Conservation (phyloP, 345 rosid species). For the Melastoma malabathricum region DNA sequence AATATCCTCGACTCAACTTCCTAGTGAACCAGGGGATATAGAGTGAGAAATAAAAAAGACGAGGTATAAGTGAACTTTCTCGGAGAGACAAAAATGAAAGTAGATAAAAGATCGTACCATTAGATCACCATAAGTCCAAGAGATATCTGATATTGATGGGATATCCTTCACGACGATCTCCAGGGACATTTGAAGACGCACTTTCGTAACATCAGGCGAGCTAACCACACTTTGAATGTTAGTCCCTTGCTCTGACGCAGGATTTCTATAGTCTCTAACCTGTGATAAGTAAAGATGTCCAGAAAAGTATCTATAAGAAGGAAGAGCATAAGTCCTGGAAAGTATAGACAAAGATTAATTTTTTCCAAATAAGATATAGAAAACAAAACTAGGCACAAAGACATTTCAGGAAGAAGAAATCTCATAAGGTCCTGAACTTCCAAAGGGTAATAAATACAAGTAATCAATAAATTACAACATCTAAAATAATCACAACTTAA, state of each 20-base stretch:
- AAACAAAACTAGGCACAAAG: neutral
- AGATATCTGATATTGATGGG: slow-evolving; percentile 55
- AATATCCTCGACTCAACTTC: slow-evolving; percentile 93
- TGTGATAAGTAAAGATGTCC: slow-evolving; percentile 14
- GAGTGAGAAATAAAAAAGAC: neutral
- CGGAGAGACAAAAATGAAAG: neutral
- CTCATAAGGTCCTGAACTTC: too few relatives aligned
- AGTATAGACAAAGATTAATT: too few relatives aligned
- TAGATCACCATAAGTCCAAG: slow-evolving; percentile 96
- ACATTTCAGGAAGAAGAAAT: too few relatives aligned
- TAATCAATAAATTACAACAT: too few relatives aligned
- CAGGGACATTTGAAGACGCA: slow-evolving; percentile 66
- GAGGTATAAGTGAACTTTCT: neutral
- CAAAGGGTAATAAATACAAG: too few relatives aligned
- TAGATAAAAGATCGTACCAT: slow-evolving; percentile 39
- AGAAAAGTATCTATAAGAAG: too few relatives aligned
- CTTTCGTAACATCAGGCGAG: slow-evolving; percentile 46
- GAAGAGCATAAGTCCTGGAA: too few relatives aligned
- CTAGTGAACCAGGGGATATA: slow-evolving; percentile 19
- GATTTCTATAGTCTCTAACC: slow-evolving; percentile 75
- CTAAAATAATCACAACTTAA: too few relatives aligned
- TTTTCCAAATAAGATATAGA: neutral
- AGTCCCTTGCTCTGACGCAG: slow-evolving; percentile 39
- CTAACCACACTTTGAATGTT: slow-evolving; percentile 13
- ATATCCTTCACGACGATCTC: slow-evolving; percentile 92